These are phyloP conservation scores for Eragrostis nindensis DNA, from an alignment of 176 grass and related monocot species.

Conservation along the genomic window DNA sequence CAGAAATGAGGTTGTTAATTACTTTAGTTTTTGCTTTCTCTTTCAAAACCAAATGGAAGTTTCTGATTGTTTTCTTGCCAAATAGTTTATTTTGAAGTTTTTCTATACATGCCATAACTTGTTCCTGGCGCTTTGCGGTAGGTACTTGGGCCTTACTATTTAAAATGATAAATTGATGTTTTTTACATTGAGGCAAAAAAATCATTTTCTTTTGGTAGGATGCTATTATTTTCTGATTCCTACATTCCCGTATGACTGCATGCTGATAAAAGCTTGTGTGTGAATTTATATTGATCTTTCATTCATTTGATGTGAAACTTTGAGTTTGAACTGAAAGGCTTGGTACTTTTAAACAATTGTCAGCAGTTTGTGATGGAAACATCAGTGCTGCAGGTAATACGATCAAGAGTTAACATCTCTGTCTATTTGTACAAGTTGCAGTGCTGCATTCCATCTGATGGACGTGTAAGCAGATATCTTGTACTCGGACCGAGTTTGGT, in stretches of 20 bases:
- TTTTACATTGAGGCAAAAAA: background rate
- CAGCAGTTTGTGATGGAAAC: background rate
- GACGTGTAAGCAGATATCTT: constrained; percentile 30
- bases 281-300: background rate
- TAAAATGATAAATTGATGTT: background rate
- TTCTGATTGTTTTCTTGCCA: constrained; percentile 17
- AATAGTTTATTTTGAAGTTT: constrained; percentile 10
- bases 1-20: constrained; percentile 17
- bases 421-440: constrained; percentile 1
- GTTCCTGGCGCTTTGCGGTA: background rate
- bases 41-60: background rate
- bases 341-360: background rate
- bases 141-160: background rate
- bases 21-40: background rate
- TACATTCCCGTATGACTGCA: constrained; percentile 6
- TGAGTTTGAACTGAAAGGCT: constrained; percentile 17
- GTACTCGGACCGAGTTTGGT: background rate
- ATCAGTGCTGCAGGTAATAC: background rate
- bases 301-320: constrained; percentile 4
- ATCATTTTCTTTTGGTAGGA: background rate
- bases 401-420: constrained; percentile 4
- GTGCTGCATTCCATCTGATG: background rate
- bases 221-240: constrained; percentile 4
- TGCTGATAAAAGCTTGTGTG: background rate
- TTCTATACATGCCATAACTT: background rate